Evolutionary conservation across 306 rosid genomes (phyloP).

Genomic region (Fagus crenata): DNA sequence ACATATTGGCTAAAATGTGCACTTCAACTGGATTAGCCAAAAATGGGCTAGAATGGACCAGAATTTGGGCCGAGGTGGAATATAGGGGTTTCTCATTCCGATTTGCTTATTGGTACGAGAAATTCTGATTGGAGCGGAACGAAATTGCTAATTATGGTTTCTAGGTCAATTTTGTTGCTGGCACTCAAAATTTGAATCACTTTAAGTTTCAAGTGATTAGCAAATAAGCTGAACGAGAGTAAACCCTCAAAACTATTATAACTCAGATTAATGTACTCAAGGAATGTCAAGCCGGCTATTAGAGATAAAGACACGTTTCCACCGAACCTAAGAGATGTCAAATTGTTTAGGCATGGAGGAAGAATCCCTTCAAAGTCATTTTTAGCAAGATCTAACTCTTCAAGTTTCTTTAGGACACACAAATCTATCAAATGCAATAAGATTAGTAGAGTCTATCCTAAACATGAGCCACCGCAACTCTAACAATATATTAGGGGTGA

Average conservation of each 20-base stretch:
- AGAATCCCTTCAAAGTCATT: neutral
- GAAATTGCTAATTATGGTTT: no score
- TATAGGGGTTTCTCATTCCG: no score
- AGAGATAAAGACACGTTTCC: slow-evolving; percentile 22
- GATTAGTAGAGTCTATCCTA: no score
- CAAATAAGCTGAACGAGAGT: slow-evolving; percentile 23
- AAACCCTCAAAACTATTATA: slow-evolving; percentile 23
- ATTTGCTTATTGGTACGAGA: no score
- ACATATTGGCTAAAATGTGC: no score
- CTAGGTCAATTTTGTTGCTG: no score
- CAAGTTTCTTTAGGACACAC: slow-evolving; percentile 7
- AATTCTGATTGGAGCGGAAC: no score
- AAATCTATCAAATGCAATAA: neutral
- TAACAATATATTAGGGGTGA: no score
- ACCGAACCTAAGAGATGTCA: slow-evolving; percentile 3
- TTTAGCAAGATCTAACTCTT: neutral
- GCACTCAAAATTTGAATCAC: neutral
- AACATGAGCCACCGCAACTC: no score
- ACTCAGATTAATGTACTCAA: slow-evolving; percentile 8
- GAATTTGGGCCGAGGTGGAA: no score
- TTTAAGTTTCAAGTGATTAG: slow-evolving; percentile 31
- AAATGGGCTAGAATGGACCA: no score
- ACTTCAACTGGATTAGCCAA: no score
- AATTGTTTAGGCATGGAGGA: slow-evolving; percentile 16
- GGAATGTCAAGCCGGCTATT: slow-evolving; percentile 3